These are phyloP conservation scores for Saccharomycopsis olivae DNA, from an alignment of 805 yeast species.

Conservation along the genomic window DNA sequence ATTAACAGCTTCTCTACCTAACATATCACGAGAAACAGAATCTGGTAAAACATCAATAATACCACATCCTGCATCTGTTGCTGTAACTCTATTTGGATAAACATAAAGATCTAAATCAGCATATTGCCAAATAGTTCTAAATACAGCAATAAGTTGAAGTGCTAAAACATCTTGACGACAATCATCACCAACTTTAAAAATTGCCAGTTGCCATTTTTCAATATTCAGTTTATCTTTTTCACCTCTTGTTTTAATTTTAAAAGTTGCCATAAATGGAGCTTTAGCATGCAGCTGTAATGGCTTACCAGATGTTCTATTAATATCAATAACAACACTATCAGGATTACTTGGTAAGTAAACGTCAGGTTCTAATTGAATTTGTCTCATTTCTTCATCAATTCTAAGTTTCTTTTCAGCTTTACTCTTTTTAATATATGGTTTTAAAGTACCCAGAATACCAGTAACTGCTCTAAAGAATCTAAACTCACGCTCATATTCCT, in stretches of 20 bases:
- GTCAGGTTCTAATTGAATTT: conserved; percentile 60
- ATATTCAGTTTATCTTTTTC: conserved; percentile 28
- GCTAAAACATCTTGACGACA: conserved; percentile 97
- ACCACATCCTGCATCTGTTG: conserved; percentile 99
- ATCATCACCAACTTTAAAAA: conserved; percentile 98
- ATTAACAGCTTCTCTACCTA: conserved; percentile 97
- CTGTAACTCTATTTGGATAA: conserved; percentile 91
- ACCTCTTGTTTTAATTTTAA: conserved; percentile 45
- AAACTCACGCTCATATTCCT: conserved; percentile 75
- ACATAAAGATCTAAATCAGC: conserved; percentile 86
- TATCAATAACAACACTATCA: conserved; percentile 87
- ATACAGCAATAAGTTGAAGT: conserved; percentile 80
- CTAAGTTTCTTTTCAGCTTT: conserved; percentile 94
- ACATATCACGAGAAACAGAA: conserved; percentile 92
- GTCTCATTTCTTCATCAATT: conserved; percentile 91
- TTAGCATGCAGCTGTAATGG: conserved; percentile 98
- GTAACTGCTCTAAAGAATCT: conserved; percentile 87
- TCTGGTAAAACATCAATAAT: conserved; percentile 96
- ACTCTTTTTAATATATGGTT: conserved; percentile 86
- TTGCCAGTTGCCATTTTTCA: conserved; percentile 87
- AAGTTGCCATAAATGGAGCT: conserved; percentile 97
- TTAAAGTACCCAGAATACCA: conserved; percentile 84
- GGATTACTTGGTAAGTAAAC: conserved; percentile 96
- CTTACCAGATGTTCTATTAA: conserved; percentile 82
- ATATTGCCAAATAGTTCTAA: conserved; percentile 81